A percentile compares a stretch with the other conserved stretches of the same genome.
phyloP scores from a whole-genome alignment of 1,284 basidiomycete species.

The Cryptococcus amylolentus region DNA sequence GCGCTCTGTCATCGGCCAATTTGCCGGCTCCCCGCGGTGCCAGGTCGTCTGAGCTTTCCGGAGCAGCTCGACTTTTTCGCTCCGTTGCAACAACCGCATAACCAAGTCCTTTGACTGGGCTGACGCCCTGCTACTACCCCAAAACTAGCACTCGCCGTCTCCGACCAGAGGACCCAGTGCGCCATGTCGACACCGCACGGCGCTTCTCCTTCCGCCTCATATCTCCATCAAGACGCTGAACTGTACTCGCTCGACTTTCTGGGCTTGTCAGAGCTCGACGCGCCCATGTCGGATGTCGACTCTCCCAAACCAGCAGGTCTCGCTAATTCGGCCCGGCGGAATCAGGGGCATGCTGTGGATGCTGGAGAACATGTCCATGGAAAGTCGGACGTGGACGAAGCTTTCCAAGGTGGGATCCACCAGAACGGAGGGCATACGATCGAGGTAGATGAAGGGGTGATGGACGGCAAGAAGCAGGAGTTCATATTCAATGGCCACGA shows the following conservation, averaged over 20 bases:
- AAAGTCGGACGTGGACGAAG: background rate
- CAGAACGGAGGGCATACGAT: constrained; percentile 1
- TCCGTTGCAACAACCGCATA: background rate
- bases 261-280: constrained; percentile 10
- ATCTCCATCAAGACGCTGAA: constrained; percentile 2
- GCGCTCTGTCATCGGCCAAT: background rate
- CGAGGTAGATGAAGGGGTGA: constrained; percentile 13
- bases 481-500: constrained; percentile 3
- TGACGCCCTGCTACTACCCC: background rate
- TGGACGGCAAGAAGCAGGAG: background rate
- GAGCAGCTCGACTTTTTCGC: background rate
- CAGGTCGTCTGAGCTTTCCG: too few relatives aligned
- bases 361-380: background rate
- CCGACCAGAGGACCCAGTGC: background rate
- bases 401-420: background rate
- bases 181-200: background rate
- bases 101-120: background rate
- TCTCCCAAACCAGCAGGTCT: constrained; percentile 1
- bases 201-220: background rate
- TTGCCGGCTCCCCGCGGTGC: too few relatives aligned
- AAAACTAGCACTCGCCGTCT: background rate
- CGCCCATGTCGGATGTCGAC: constrained; percentile 5
- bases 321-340: background rate
- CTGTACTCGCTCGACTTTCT: constrained; percentile 14
- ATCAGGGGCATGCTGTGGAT: background rate